These are phyloP conservation scores for Umbilicus rupestris DNA, from an alignment of 164 flowering plant genomes.

Conservation along the genomic window DNA sequence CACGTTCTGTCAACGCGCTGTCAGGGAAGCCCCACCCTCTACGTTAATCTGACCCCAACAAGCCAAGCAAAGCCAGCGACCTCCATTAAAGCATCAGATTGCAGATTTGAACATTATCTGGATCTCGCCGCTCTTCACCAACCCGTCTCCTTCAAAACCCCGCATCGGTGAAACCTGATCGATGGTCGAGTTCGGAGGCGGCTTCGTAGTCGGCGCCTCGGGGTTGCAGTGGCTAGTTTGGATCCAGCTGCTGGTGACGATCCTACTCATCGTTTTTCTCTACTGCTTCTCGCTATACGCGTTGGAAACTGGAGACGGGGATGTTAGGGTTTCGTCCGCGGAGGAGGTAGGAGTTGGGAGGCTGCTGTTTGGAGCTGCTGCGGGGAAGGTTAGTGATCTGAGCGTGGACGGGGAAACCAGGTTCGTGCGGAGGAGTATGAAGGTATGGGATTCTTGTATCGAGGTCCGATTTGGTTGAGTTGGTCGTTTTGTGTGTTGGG, in stretches of 20 bases:
- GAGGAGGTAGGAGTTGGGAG: neutral
- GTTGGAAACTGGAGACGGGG: neutral
- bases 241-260: neutral
- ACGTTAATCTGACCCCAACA: neutral
- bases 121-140: no score
- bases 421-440: neutral
- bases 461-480: neutral
- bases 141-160: no score
- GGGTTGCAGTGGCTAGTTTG: constrained; percentile 5
- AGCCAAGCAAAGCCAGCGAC: neutral
- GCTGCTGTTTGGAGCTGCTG: no score
- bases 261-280: neutral
- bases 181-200: neutral
- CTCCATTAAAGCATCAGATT: neutral
- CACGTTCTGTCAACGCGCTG: constrained; percentile 1
- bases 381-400: neutral
- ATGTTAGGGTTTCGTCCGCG: neutral
- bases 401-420: neutral
- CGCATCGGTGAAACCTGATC: neutral
- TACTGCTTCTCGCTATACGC: neutral
- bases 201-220: neutral
- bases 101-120: no score
- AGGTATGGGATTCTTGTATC: neutral
- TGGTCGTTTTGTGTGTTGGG: no score
- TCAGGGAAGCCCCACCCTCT: neutral